phyloP scores from a whole-genome alignment of 495 filamentous ascomycete species.

The Aspergillus asperescens region DNA sequence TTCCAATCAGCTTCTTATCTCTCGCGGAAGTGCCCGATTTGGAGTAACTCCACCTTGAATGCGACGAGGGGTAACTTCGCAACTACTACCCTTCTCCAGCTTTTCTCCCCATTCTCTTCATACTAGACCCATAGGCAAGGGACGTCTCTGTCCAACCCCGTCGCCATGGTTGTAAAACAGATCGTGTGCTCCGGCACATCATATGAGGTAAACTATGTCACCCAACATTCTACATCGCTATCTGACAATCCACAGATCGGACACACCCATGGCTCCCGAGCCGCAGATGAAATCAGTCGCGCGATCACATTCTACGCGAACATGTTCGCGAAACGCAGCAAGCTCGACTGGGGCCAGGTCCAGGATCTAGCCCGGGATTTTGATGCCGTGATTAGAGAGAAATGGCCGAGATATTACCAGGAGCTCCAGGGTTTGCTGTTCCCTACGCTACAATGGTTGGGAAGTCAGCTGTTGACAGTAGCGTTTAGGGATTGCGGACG shows the following conservation, averaged over 20 bases:
- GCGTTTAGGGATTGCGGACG: slow-evolving; percentile 56
- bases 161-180: slow-evolving; percentile 1
- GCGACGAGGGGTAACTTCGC: too few relatives aligned
- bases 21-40: too few relatives aligned
- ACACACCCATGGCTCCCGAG: neutral
- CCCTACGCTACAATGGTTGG: neutral
- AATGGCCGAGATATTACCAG: slow-evolving; percentile 9
- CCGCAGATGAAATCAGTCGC: neutral
- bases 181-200: slow-evolving; percentile 11
- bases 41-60: too few relatives aligned
- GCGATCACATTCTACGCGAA: slow-evolving; percentile 1
- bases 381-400: neutral
- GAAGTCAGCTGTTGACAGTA: too few relatives aligned
- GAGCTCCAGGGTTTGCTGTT: slow-evolving; percentile 1
- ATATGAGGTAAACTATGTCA: neutral
- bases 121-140: too few relatives aligned
- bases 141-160: neutral
- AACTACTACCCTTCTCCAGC: too few relatives aligned
- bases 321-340: slow-evolving; percentile 7
- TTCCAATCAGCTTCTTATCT: too few relatives aligned
- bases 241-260: slow-evolving; percentile 1
- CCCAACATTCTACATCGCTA: neutral
- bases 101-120: too few relatives aligned
- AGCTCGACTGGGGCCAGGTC: slow-evolving; percentile 4
- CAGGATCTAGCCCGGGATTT: slow-evolving; percentile 1